Percentiles rank a stretch among this genome's conserved stretches.
phyloP scores from a whole-genome alignment of 257 asterid species.

The Echium plantagineum region DNA sequence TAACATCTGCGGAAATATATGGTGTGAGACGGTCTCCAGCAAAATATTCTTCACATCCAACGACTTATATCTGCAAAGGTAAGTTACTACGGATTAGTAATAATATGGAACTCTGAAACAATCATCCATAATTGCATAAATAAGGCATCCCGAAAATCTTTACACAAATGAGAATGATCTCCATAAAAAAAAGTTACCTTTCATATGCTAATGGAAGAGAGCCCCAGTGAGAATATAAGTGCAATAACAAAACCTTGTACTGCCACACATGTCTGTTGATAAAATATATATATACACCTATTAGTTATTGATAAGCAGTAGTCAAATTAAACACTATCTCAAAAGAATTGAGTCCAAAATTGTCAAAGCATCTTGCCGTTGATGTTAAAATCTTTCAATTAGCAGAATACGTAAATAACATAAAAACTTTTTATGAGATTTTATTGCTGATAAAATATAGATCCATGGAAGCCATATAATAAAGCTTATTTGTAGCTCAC shows the following conservation, averaged over 20 bases:
- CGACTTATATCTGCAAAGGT: slow-evolving; percentile 58
- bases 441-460: too few species aligned
- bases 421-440: too few species aligned
- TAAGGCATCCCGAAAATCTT: neutral
- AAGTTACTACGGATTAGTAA: neutral
- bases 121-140: neutral
- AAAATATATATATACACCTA: slow-evolving; percentile 5
- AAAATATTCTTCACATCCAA: slow-evolving; percentile 94
- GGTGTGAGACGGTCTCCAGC: slow-evolving; percentile 83
- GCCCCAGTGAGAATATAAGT: slow-evolving; percentile 86
- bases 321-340: too few species aligned
- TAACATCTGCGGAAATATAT: slow-evolving; percentile 88
- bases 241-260: slow-evolving; percentile 74
- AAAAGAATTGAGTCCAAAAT: neutral
- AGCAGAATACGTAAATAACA: too few species aligned
- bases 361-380: neutral
- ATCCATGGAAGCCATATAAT: too few species aligned
- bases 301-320: neutral
- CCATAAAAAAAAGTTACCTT: slow-evolving; percentile 32
- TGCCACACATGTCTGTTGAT: slow-evolving; percentile 71
- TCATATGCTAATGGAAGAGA: slow-evolving; percentile 83
- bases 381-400: too few species aligned
- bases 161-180: neutral
- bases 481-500: neutral
- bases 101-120: neutral